Conservation (phyloP, 805 yeast species). For the Cyberlindnera sargentensis region DNA sequence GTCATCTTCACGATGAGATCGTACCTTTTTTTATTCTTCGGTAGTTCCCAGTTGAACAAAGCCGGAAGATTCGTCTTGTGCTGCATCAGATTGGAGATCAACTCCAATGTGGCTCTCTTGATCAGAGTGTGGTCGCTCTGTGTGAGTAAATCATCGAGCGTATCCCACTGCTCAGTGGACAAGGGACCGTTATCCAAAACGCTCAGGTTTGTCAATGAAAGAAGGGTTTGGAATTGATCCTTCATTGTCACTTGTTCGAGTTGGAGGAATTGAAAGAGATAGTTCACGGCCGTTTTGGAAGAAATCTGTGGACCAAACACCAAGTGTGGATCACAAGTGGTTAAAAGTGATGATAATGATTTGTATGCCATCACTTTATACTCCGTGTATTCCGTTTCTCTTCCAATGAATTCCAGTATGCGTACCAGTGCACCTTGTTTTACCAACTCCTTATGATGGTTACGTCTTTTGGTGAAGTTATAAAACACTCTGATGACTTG, state of each 20-base stretch:
- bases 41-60: slow-evolving; percentile 47
- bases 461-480: slow-evolving; percentile 23
- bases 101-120: slow-evolving; percentile 56
- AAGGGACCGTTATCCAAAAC: slow-evolving; percentile 35
- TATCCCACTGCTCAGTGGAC: slow-evolving; percentile 33
- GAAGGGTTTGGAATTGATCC: slow-evolving; percentile 45
- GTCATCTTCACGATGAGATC: slow-evolving; percentile 34
- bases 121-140: slow-evolving; percentile 37
- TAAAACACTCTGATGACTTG: slow-evolving; percentile 27
- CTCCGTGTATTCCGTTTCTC: slow-evolving; percentile 6
- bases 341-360: slow-evolving; percentile 36
- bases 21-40: slow-evolving; percentile 33
- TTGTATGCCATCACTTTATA: slow-evolving; percentile 28
- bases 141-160: slow-evolving; percentile 37
- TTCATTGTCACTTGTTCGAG: slow-evolving; percentile 20
- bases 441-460: slow-evolving; percentile 28
- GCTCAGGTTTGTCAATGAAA: slow-evolving; percentile 61
- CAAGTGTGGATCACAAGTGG: slow-evolving; percentile 38
- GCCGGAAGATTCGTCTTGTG: slow-evolving; percentile 37
- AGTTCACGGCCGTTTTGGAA: slow-evolving; percentile 18
- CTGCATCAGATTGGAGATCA: slow-evolving; percentile 52
- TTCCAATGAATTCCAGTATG: slow-evolving; percentile 22
- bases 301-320: slow-evolving; percentile 26
- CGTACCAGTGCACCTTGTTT: slow-evolving; percentile 40
- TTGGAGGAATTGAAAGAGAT: slow-evolving; percentile 33